A percentile compares a stretch with the other conserved stretches of the same genome.
phyloP scores from a whole-genome alignment of 1,139 yeast species.

The Arxiozyma heterogenica region DNA sequence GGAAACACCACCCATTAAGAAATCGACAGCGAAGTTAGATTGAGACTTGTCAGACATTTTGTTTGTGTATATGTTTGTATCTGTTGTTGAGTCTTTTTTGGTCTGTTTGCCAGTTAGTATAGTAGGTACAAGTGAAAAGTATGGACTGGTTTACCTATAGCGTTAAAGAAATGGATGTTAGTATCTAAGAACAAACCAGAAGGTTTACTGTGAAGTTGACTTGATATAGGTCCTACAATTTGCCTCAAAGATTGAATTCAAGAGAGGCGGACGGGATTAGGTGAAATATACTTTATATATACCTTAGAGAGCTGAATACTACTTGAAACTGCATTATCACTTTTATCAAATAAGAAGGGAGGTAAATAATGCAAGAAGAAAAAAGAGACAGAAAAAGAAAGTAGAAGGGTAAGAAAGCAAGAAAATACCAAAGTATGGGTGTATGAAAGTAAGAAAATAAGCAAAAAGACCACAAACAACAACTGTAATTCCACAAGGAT shows the following conservation, averaged over 20 bases:
- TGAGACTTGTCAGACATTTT: constrained; percentile 9
- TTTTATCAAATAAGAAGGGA: constrained; percentile 1
- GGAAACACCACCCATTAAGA: constrained; percentile 16
- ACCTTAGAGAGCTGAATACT: background rate
- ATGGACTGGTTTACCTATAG: background rate
- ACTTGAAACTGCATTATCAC: no score
- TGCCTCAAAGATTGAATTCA: background rate
- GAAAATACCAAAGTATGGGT: no score
- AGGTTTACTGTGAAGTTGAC: no score
- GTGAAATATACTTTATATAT: background rate
- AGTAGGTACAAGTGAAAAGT: background rate
- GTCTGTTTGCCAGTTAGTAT: background rate
- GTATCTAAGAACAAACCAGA: no score
- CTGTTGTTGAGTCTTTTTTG: background rate
- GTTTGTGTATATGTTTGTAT: background rate
- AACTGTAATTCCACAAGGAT: background rate
- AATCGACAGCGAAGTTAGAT: constrained; percentile 12
- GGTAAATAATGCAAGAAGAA: background rate
- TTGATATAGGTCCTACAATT: no score
- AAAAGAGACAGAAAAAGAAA: background rate
- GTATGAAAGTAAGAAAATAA: no score
- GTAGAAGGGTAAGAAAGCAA: no score
- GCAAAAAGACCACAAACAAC: background rate
- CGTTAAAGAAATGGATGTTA: no score
- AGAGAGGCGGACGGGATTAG: background rate